Conservation (phyloP, 352 stramenopile species). For the Phytophthora constricta region DNA sequence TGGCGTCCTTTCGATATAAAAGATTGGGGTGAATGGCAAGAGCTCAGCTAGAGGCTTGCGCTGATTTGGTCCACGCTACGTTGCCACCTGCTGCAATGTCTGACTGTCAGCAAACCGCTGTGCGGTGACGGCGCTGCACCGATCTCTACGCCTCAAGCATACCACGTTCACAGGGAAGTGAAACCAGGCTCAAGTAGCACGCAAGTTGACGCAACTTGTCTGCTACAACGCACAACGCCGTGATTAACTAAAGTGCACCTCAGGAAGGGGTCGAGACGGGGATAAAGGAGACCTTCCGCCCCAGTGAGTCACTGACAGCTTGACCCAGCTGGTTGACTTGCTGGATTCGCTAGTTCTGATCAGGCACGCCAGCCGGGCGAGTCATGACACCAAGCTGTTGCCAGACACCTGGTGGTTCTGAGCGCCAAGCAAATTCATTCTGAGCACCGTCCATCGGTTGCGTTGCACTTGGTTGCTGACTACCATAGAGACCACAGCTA, state of each 20-base stretch:
- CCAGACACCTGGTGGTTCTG: constrained; percentile 33
- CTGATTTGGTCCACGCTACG: not conserved
- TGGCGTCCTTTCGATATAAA: no score
- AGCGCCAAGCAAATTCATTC: constrained; percentile 20
- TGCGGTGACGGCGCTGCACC: no score
- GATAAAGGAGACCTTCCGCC: not conserved
- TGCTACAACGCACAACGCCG: no score
- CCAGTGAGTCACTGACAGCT: not conserved
- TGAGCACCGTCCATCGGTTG: constrained; percentile 18
- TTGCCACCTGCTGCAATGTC: not conserved
- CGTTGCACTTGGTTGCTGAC: constrained; percentile 15
- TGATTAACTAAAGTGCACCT: not conserved
- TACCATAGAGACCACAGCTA: constrained; percentile 3
- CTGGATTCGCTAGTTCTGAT: constrained; percentile 7
- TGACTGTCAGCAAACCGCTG: not conserved
- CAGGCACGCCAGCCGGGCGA: no score
- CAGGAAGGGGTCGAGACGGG: not conserved
- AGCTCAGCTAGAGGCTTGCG: no score
- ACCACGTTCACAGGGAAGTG: no score
- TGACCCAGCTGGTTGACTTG: not conserved
- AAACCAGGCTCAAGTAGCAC: no score
- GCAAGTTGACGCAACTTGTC: no score
- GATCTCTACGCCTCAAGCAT: no score
- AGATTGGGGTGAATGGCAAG: no score
- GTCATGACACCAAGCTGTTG: constrained; percentile 7